Percentiles rank a stretch among this genome's conserved stretches.
Conservation (phyloP, 306 rosid genomes). For the Cucurbita argyrosperma region DNA sequence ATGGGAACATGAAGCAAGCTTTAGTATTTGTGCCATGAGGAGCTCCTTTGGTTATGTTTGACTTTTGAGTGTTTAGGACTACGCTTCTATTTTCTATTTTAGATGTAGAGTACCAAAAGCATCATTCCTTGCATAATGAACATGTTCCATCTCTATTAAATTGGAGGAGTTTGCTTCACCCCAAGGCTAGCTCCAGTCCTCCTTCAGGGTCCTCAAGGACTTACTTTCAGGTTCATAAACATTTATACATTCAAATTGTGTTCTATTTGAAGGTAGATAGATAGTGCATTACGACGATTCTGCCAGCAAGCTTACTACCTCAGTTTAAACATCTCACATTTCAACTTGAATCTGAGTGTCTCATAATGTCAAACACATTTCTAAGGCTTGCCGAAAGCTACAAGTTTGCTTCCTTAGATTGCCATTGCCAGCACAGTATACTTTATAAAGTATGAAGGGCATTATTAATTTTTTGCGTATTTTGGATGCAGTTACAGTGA, state of each 20-base stretch:
- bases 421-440: not conserved
- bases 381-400: not conserved
- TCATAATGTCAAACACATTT: not conserved
- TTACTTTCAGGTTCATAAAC: not conserved
- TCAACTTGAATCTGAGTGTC: not conserved
- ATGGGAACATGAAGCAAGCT: not conserved
- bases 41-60: not conserved
- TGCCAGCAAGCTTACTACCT: not conserved
- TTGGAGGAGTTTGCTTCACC: not conserved
- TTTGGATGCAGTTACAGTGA: conserved; percentile 44
- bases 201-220: not conserved
- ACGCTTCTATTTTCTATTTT: not conserved
- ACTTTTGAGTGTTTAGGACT: not conserved
- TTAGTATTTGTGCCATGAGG: not conserved
- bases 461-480: not conserved
- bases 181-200: not conserved
- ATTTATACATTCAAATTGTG: not conserved
- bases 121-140: not conserved
- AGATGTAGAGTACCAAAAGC: not conserved
- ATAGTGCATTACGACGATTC: not conserved
- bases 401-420: no score
- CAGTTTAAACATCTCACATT: not conserved
- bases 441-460: not conserved
- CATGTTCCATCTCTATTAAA: not conserved
- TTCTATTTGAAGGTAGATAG: not conserved